Base-by-base conservation (phyloP, 805 yeast genomes). In the Lachancea lanzarotensis region DNA sequence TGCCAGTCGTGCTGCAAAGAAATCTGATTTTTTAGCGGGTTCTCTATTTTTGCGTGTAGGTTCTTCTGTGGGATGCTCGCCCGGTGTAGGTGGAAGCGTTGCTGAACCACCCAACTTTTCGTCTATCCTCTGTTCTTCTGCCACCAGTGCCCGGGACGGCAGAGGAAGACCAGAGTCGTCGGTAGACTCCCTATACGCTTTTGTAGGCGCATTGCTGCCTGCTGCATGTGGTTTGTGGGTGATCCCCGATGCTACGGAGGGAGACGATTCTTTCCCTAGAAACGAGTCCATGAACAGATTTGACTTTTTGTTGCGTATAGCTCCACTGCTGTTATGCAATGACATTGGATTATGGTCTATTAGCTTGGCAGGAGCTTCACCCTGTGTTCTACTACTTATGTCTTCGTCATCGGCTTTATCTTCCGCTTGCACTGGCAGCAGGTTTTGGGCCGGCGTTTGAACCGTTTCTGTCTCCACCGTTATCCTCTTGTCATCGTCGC, bases 1-100 rank as follows among this genome's bases (percentile, higher is more conserved):
- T 8, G 96, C 98, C 49, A 93, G 72, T 54, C 84, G 85, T 0
- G 98, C 97, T 9, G 97, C 98, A 64, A 93, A 93, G 48, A 88
- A 79, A 58, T 90, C 98, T 0, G 96, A 93, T 57, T 89, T 76
- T 7, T 95, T 80, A 29, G 50, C 42, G 2, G 38, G 46, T 15
- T 43, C 43, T n/a, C 40, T 42, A 11, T 39, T 16, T 16, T 40
- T 43, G 34, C 47, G 42, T 16, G 36, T 19, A 5, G 33, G 13
- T 9, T 29, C 34, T 33, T 38, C 42, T 8, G 19, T 12, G 25
- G 34, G 26, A 22, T 26, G 41, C 32, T 31, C 45, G 13, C 12
- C 27, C 5, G 38, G 19, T 13, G 20, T 13, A 7, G 39, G 35
- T 6, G 15, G 26, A 9, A 34, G 38, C n/a, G 39, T 25, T 13